Evolutionary conservation across 169 alveolate genomes (phyloP).

Genomic region (Eimeria praecox): DNA sequence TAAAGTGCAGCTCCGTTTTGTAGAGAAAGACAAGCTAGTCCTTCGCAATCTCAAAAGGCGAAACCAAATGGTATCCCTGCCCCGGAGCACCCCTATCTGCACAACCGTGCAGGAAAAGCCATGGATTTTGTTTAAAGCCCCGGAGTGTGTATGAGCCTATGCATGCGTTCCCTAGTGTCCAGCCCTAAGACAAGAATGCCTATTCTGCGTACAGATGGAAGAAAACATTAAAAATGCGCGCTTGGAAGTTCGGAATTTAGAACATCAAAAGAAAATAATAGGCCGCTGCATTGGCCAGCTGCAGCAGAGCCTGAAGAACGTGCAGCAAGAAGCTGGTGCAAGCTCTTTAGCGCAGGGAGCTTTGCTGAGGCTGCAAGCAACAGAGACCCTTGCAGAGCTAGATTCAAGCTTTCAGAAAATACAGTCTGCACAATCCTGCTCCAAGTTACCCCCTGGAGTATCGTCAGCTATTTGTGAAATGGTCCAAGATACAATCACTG

Average conservation of each 20-base stretch:
- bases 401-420: constrained; percentile 15
- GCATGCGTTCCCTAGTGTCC: neutral
- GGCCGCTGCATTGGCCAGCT: constrained; percentile 58
- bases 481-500: neutral
- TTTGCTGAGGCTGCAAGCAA: constrained; percentile 21
- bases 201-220: constrained; percentile 25
- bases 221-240: constrained; percentile 33
- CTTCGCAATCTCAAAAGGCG: constrained; percentile 61
- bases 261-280: constrained; percentile 34
- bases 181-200: neutral
- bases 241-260: constrained; percentile 52
- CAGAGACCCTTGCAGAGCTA: constrained; percentile 32
- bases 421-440: neutral
- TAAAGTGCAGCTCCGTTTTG: constrained; percentile 81
- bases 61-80: constrained; percentile 34
- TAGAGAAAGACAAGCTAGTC: constrained; percentile 82
- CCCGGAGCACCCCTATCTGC: neutral
- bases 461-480: constrained; percentile 3
- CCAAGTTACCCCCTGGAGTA: neutral
- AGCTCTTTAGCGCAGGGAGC: constrained; percentile 27
- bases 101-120: neutral
- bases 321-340: neutral
- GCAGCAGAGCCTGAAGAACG: constrained; percentile 11
- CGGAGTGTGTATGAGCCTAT: neutral
- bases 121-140: neutral